Conservation (phyloP, 768 basidiomycete species). For the Phanerodontia chrysosporium region DNA sequence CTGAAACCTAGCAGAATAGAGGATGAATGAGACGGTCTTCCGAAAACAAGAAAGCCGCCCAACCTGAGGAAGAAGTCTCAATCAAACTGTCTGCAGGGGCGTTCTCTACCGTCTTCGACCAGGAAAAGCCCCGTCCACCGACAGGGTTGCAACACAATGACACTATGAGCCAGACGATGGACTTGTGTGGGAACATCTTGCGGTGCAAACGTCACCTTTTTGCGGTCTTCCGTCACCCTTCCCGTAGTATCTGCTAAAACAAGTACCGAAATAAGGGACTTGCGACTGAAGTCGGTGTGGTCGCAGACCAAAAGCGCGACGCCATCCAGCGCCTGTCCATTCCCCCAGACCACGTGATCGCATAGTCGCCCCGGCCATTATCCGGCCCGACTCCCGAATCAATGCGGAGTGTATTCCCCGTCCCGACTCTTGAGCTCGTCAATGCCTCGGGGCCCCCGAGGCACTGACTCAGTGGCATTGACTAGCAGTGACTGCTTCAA, state of each 20-base stretch:
- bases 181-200: neutral
- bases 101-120: neutral
- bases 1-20: neutral
- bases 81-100: neutral
- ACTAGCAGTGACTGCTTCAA: too few relatives aligned
- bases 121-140: neutral
- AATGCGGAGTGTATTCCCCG: too few relatives aligned
- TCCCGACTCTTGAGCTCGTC: neutral
- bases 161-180: neutral
- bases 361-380: too few relatives aligned
- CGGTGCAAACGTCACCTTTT: too few relatives aligned
- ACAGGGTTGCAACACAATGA: neutral
- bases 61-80: neutral
- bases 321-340: neutral
- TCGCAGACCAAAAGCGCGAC: neutral
- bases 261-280: neutral
- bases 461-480: too few relatives aligned
- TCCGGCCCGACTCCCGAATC: too few relatives aligned
- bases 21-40: neutral
- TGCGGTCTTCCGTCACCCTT: too few relatives aligned
- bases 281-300: neutral
- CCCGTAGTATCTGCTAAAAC: too few relatives aligned
- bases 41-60: neutral
- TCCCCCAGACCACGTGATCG: neutral
- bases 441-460: neutral